Evolutionary conservation across 371 early-diverging fungal genomes (phyloP).

Genomic region (Mucor circinelloides): DNA sequence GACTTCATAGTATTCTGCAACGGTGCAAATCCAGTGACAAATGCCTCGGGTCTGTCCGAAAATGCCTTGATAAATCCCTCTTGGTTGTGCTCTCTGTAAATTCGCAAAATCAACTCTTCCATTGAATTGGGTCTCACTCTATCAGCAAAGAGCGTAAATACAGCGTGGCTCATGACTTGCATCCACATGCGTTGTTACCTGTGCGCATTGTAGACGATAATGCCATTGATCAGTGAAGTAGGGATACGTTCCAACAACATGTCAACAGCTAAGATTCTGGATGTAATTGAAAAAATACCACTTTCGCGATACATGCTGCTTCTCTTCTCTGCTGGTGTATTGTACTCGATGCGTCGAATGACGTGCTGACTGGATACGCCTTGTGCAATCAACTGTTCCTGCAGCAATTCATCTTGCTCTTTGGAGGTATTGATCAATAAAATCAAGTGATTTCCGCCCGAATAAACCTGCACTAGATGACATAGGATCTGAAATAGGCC

Average conservation of each 20-base stretch:
- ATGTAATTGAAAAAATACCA: slow-evolving; percentile 88
- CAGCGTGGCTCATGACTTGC: neutral
- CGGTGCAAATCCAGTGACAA: slow-evolving; percentile 79
- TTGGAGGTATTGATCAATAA: slow-evolving; percentile 79
- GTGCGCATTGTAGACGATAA: slow-evolving; percentile 88
- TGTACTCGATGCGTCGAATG: slow-evolving; percentile 62
- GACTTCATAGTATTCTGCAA: slow-evolving; percentile 84
- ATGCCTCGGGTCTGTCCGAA: slow-evolving; percentile 84
- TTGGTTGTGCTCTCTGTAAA: slow-evolving; percentile 80
- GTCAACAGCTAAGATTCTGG: slow-evolving; percentile 94
- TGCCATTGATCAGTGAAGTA: slow-evolving; percentile 76
- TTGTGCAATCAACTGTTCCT: slow-evolving; percentile 55
- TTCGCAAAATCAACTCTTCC: slow-evolving; percentile 86
- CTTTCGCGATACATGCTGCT: slow-evolving; percentile 77
- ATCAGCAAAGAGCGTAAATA: neutral
- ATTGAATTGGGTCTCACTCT: slow-evolving; percentile 80
- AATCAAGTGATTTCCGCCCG: slow-evolving; percentile 75
- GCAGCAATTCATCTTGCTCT: slow-evolving; percentile 63
- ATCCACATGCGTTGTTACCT: neutral
- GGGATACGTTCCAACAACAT: slow-evolving; percentile 85
- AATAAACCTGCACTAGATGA: slow-evolving; percentile 71
- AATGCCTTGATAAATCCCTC: slow-evolving; percentile 94
- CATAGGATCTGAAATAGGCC: slow-evolving; percentile 74
- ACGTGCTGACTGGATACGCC: slow-evolving; percentile 41
- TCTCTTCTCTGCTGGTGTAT: slow-evolving; percentile 67